A percentile compares a stretch with the other conserved stretches of the same genome.
Conservation (phyloP, 768 basidiomycete species). For the Xerocomellus intermedius region DNA sequence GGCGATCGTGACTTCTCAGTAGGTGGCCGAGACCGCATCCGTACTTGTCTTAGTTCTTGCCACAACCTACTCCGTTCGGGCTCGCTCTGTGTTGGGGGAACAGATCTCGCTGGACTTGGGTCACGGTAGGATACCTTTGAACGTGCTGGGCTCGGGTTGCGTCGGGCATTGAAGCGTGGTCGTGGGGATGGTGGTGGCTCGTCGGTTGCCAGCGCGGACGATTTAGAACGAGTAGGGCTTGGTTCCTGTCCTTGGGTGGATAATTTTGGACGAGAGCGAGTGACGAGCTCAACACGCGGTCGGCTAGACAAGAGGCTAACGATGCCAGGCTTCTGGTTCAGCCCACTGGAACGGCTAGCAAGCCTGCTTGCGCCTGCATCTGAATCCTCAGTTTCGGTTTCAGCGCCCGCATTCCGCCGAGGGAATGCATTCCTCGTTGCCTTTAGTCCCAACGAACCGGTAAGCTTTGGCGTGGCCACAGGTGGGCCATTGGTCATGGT, state of each 20-base stretch:
- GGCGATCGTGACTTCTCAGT: conserved; percentile 42
- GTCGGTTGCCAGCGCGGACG: conserved; percentile 21
- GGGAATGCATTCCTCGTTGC: conserved; percentile 31
- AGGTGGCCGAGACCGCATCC: conserved; percentile 44
- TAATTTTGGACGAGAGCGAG: conserved; percentile 28
- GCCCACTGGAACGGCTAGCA: conserved; percentile 25
- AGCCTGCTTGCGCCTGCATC: conserved; percentile 27
- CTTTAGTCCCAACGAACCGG: conserved; percentile 26
- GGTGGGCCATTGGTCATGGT: conserved; percentile 44
- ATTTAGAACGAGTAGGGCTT: conserved; percentile 33
- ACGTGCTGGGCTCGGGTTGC: conserved; percentile 39
- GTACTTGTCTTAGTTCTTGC: conserved; percentile 54
- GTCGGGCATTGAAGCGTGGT: conserved; percentile 37
- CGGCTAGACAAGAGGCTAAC: conserved; percentile 39
- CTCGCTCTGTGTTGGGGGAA: conserved; percentile 34
- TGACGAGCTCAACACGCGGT: conserved; percentile 24
- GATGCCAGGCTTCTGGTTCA: conserved; percentile 33
- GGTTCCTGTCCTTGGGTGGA: conserved; percentile 29
- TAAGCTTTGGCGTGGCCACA: conserved; percentile 28
- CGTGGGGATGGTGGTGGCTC: conserved; percentile 29
- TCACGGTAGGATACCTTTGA: conserved; percentile 31
- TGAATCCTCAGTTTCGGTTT: conserved; percentile 34
- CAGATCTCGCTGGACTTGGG: conserved; percentile 28
- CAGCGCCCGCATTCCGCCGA: conserved; percentile 25
- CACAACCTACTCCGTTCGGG: conserved; percentile 48